phyloP scores from a whole-genome alignment of 2,329 filamentous ascomycete genomes.

The Sporothrix mexicana region DNA sequence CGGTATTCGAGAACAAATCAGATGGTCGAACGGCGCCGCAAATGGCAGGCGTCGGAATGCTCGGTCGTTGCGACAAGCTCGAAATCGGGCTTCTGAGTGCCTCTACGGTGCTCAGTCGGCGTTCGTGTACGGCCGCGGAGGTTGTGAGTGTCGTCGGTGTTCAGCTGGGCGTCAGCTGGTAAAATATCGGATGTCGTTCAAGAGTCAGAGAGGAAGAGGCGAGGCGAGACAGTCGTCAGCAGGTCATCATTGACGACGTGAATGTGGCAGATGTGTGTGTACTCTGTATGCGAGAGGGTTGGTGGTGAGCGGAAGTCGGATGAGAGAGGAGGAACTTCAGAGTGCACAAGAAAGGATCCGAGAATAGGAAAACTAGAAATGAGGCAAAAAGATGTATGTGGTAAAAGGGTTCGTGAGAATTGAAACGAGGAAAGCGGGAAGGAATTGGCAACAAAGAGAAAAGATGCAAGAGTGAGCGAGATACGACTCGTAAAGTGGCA shows the following conservation, averaged over 20 bases:
- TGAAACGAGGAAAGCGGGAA: constrained; percentile 19
- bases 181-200: neutral
- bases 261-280: neutral
- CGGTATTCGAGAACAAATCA: neutral
- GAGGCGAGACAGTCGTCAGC: constrained; percentile 11
- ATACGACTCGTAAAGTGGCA: neutral
- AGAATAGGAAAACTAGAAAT: neutral
- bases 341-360: neutral
- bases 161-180: neutral
- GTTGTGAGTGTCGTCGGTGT: neutral
- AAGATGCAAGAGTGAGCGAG: neutral
- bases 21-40: neutral
- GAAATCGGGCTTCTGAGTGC: neutral
- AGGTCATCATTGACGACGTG: constrained; percentile 20
- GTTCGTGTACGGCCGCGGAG: neutral
- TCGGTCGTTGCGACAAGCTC: neutral
- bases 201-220: neutral
- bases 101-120: neutral
- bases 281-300: neutral
- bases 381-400: neutral
- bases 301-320: neutral
- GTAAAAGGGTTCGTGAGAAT: constrained; percentile 25
- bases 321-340: neutral
- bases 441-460: constrained; percentile 10
- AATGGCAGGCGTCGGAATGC: neutral